Base-by-base conservation (phyloP, 441 rosid genomes). In the Dalechampia spathulata region DNA sequence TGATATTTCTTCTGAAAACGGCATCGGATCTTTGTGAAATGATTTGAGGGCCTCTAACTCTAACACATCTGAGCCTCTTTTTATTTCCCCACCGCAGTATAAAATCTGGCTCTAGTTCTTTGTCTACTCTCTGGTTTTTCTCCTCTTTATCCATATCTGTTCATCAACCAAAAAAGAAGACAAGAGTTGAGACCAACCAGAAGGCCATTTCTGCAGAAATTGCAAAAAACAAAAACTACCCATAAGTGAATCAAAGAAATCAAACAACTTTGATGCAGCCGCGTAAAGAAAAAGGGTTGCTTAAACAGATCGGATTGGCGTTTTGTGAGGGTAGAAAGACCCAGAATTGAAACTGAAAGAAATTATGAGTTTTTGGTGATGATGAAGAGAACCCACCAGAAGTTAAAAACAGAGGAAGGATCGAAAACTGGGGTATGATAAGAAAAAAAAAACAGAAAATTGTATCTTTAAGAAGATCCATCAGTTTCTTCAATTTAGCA, bases 51-150 rank as follows among this genome's bases (percentile, higher is more conserved):
- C 74, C 82, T 70, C 80, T 81, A 62, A 81, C 85, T 72, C 87
- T 77, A 9, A 83, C 87, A 61, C 90, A 81, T 77, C 87, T 77
- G 34, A 81, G 76, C 66, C 87, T 69, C 90, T 83, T 83, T 68
- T 75, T 75, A 52, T 75, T 81, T 23, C 90, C 90, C 90, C 90
- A 83, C 85, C 75, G 85, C 62, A 83, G 64, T 47, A 79, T 64
- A 54, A 83, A 62, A 23, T 83, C 83, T 9, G 83, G 79, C 67
- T 79, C 92, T 58, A 76, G 58, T 16, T 82, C 71, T 63, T 67
- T 77, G 41, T 74, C 65, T 38, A 73, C 64, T 71, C 73, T 47
- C 57, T 67, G 83, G 61, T 47, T 72, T 66, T 59, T 72, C 58
- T 75, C 83, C 66, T 81, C 85, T 59, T 58, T 79, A 52, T 79